Evolutionary conservation across 2,329 filamentous ascomycete genomes (phyloP), one percentile per base, ranked within the genome.

Genomic region (Trichoderma sp.): DNA sequence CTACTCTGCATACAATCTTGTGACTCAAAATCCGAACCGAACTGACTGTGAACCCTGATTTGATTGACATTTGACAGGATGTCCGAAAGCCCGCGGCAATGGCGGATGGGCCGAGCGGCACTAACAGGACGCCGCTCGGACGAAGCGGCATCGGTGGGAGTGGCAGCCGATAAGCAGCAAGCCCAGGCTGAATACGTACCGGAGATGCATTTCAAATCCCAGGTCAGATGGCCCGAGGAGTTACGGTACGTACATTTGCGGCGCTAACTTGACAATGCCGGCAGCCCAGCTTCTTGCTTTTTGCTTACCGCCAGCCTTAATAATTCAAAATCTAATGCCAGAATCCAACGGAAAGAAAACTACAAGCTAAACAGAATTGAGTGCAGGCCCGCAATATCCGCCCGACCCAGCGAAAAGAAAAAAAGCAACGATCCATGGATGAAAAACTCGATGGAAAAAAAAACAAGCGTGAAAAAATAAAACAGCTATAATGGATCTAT

Each of bases 121-220:
- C 28, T 53, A 53, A 53, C n/a, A 53, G 39, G 15, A n/a, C n/a
- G 30, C 47, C 55, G 66, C 57, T 69, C 66, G 66, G 66, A 62
- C 66, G 57, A 69, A 50, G 53, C 66, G 66, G 66, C 66, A 50
- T 69, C 57, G 57, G 66, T 47, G 57, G 28, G 63, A 55, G 57
- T 61, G 66, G 20, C 66, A 69, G 39, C 57, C 66, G 66, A 69
- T 69, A 59, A 62, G 57, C 55, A 59, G 39, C 62, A 15, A 11
- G 8, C 30, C n/a, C 12, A 7, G 20, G 34, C 55, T 43, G 26
- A 57, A 57, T 62, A 69, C 39, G 66, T 62, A 69, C 57, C 55
- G 64, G 39, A 57, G 26, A 26, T 68, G 66, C 57, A 69, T 69
- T 69, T 69, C 57, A 69, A 69, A 69, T 69, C 57, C 15, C 28